These are phyloP conservation scores for Lizonia empirigonia DNA, from an alignment of 2,329 filamentous ascomycete species.

Conservation along the genomic window DNA sequence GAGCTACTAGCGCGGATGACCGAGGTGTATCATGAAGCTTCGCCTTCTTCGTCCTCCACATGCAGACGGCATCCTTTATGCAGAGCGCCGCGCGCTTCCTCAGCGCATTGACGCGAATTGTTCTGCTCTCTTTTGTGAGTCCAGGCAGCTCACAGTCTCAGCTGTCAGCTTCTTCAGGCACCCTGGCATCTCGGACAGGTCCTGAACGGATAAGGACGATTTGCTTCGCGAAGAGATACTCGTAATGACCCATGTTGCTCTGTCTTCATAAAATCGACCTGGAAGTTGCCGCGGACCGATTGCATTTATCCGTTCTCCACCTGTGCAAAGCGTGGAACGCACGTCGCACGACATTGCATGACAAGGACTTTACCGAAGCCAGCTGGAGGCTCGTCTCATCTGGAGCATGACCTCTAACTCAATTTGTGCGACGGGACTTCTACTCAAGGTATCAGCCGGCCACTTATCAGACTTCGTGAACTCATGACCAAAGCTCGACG, in stretches of 20 bases:
- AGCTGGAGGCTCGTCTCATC: slow-evolving; percentile 9
- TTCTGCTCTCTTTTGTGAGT: not conserved
- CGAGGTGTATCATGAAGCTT: slow-evolving; percentile 7
- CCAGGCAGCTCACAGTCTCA: not conserved
- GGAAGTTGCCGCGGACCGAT: slow-evolving; percentile 13
- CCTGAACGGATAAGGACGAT: not conserved
- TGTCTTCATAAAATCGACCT: not conserved
- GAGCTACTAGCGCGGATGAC: slow-evolving; percentile 8
- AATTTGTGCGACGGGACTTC: not conserved
- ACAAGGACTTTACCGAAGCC: slow-evolving; percentile 8
- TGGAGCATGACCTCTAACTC: slow-evolving; percentile 7
- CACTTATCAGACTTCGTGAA: slow-evolving; percentile 1
- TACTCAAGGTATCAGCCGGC: not conserved
- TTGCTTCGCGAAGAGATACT: not conserved
- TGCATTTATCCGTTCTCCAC: slow-evolving; percentile 15
- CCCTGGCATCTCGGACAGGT: not conserved
- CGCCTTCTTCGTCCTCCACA: slow-evolving; percentile 11
- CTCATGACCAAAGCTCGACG: slow-evolving; percentile 15
- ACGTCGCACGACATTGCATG: slow-evolving; percentile 17
- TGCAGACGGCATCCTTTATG: slow-evolving; percentile 4
- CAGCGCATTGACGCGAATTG: not conserved
- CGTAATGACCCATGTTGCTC: not conserved
- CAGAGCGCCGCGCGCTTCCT: slow-evolving; percentile 1
- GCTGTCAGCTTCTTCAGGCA: not conserved
- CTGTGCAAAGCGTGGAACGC: slow-evolving; percentile 8